A percentile compares a stretch with the other conserved stretches of the same genome.
phyloP scores from a whole-genome alignment of 139 green algal genomes.

The Auxenochlorella pyrenoidosa region DNA sequence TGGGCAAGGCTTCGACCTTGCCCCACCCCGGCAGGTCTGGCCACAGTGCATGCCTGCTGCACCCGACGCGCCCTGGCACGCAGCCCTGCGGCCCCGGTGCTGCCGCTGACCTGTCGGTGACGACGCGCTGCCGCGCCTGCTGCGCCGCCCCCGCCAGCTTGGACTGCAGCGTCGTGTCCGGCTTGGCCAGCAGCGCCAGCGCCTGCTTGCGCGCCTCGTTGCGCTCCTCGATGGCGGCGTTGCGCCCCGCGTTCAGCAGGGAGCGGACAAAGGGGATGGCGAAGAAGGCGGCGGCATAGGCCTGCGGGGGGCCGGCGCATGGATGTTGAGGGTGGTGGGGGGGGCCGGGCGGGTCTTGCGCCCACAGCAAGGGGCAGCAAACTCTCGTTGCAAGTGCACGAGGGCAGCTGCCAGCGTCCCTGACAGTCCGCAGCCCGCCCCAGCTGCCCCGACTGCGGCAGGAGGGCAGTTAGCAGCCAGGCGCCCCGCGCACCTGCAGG shows the following conservation, averaged over 20 bases:
- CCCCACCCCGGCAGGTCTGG: too few relatives aligned
- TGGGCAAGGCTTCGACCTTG: too few relatives aligned
- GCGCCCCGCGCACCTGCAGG: slow-evolving; percentile 43
- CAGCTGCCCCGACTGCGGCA: too few relatives aligned
- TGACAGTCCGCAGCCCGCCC: too few relatives aligned
- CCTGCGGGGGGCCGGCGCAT: slow-evolving; percentile 39
- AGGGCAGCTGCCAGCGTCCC: too few relatives aligned
- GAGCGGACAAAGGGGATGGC: slow-evolving; percentile 79
- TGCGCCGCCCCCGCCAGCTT: slow-evolving; percentile 24
- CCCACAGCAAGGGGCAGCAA: too few relatives aligned
- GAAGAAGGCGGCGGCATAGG: slow-evolving; percentile 93
- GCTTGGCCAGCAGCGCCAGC: slow-evolving; percentile 18
- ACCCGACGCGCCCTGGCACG: not conserved
- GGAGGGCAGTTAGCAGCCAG: not conserved
- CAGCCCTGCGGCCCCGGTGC: not conserved
- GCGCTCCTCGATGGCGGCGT: slow-evolving; percentile 76
- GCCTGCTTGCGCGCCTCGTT: slow-evolving; percentile 72
- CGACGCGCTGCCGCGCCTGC: not conserved
- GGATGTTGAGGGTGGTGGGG: too few relatives aligned
- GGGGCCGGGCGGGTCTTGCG: too few relatives aligned
- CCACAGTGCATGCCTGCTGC: too few relatives aligned
- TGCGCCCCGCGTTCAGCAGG: slow-evolving; percentile 58
- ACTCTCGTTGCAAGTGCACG: too few relatives aligned
- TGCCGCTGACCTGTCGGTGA: slow-evolving; percentile 4
- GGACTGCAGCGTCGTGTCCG: slow-evolving; percentile 2